Percentiles rank a stretch among this genome's conserved stretches.
phyloP scores from a whole-genome alignment of 164 flowering plant genomes.

The Houttuynia cordata region DNA sequence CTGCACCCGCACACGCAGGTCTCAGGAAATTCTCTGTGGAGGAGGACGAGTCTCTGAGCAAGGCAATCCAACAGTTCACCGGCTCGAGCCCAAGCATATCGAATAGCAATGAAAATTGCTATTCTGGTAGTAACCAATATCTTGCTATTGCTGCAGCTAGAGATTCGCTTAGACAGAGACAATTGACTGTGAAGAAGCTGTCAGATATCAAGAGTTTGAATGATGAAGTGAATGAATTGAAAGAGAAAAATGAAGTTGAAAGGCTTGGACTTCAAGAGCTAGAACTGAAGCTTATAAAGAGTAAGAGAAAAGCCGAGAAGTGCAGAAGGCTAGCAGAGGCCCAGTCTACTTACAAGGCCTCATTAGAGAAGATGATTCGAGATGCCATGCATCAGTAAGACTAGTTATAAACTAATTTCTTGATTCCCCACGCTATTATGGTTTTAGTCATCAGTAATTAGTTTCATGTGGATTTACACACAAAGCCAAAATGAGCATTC shows the following conservation, averaged over 20 bases:
- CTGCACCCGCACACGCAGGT: constrained; percentile 13
- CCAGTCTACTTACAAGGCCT: constrained; percentile 60
- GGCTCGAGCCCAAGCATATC: constrained; percentile 15
- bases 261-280: constrained; percentile 63
- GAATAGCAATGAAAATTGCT: constrained; percentile 65
- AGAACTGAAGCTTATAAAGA: constrained; percentile 57
- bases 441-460: background rate
- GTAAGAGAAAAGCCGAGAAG: constrained; percentile 68
- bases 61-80: constrained; percentile 13
- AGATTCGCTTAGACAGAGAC: constrained; percentile 67
- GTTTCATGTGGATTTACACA: too few species aligned
- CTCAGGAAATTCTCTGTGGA: constrained; percentile 21
- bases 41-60: constrained; percentile 7
- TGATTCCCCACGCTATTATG: background rate
- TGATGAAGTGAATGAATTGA: constrained; percentile 50
- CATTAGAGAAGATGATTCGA: constrained; percentile 94
- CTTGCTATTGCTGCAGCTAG: constrained; percentile 68
- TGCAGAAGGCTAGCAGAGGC: constrained; percentile 78
- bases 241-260: constrained; percentile 57
- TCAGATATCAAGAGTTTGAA: constrained; percentile 62
- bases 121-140: constrained; percentile 43
- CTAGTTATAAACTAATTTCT: background rate
- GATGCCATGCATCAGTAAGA: constrained; percentile 99
- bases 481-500: too few species aligned
- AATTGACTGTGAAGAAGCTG: constrained; percentile 46